Evolutionary conservation across 306 rosid species (phyloP).

Genomic region (Vicia sativa): DNA sequence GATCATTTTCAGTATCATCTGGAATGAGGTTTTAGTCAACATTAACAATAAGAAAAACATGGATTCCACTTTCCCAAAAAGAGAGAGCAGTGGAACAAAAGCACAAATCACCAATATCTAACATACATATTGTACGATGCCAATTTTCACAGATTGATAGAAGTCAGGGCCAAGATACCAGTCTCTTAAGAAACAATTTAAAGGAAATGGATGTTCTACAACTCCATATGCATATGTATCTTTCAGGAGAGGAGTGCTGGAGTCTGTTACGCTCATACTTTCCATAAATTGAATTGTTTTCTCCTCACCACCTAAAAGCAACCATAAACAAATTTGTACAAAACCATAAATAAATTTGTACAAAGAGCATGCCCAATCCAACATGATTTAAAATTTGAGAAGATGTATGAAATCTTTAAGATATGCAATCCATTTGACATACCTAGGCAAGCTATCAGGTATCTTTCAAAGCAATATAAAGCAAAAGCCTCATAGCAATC

Average conservation of each 20-base stretch:
- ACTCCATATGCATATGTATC: constrained; percentile 83
- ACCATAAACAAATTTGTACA: constrained; percentile 29
- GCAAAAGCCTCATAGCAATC: constrained; percentile 99
- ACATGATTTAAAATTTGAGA: constrained; percentile 22
- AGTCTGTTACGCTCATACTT: constrained; percentile 62
- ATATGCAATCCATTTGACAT: constrained; percentile 41
- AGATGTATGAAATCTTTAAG: constrained; percentile 22
- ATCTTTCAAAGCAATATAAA: constrained; percentile 95
- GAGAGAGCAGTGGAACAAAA: constrained; percentile 28
- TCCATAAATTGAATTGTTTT: constrained; percentile 89
- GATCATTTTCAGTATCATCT: constrained; percentile 96
- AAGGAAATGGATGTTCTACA: constrained; percentile 96
- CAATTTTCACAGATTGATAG: constrained; percentile 95
- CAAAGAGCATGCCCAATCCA: constrained; percentile 15
- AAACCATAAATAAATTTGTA: constrained; percentile 30
- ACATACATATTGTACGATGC: constrained; percentile 98
- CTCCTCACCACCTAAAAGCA: constrained; percentile 84
- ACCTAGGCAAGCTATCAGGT: constrained; percentile 97
- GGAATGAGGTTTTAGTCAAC: constrained; percentile 47
- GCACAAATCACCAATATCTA: constrained; percentile 40
- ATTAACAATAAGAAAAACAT: constrained; percentile 37
- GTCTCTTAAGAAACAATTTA: constrained; percentile 73
- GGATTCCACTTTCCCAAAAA: constrained; percentile 4
- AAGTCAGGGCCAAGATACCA: constrained; percentile 93
- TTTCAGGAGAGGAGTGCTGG: constrained; percentile 77